Evolutionary conservation across 2,329 filamentous ascomycete species (phyloP).

Genomic region (Sclerotiophoma versabilis): DNA sequence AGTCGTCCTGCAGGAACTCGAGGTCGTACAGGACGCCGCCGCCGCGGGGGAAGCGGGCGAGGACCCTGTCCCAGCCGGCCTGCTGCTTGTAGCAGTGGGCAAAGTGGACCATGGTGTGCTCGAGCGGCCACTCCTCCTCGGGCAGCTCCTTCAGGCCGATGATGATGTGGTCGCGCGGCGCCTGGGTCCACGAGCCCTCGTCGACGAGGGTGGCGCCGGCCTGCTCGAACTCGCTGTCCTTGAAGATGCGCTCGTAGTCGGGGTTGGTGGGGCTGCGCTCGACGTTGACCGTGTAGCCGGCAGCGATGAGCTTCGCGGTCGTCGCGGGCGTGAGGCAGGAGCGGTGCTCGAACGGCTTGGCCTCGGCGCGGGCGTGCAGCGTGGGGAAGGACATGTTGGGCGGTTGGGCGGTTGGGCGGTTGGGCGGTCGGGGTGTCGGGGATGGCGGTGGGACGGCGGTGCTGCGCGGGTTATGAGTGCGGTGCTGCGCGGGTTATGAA

Average conservation of each 20-base stretch:
- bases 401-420: conserved; percentile 12
- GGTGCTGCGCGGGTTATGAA: too few species aligned
- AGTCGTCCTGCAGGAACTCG: conserved; percentile 81
- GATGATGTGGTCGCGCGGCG: conserved; percentile 50
- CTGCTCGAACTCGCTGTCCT: conserved; percentile 50
- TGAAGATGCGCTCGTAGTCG: conserved; percentile 51
- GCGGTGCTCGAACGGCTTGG: conserved; percentile 52
- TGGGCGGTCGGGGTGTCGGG: too few species aligned
- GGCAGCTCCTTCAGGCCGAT: conserved; percentile 53
- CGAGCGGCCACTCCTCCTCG: conserved; percentile 48
- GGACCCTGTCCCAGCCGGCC: conserved; percentile 72
- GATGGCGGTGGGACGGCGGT: too few species aligned
- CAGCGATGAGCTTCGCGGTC: conserved; percentile 50
- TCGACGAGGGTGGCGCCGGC: conserved; percentile 49
- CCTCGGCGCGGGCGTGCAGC: conserved; percentile 52
- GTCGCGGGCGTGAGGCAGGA: conserved; percentile 51
- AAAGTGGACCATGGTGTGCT: conserved; percentile 52
- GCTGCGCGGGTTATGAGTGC: too few species aligned
- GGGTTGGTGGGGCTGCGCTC: conserved; percentile 50
- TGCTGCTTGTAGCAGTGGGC: conserved; percentile 54
- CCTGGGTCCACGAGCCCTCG: conserved; percentile 48
- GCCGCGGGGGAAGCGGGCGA: conserved; percentile 79
- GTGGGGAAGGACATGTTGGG: conserved; percentile 45
- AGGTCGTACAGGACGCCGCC: conserved; percentile 82
- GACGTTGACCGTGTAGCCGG: conserved; percentile 51